A percentile compares a stretch with the other conserved stretches of the same genome.
Evolutionary conservation across 371 early-diverging fungal genomes (phyloP).

Genomic region (Syncephalastrum contaminatum): DNA sequence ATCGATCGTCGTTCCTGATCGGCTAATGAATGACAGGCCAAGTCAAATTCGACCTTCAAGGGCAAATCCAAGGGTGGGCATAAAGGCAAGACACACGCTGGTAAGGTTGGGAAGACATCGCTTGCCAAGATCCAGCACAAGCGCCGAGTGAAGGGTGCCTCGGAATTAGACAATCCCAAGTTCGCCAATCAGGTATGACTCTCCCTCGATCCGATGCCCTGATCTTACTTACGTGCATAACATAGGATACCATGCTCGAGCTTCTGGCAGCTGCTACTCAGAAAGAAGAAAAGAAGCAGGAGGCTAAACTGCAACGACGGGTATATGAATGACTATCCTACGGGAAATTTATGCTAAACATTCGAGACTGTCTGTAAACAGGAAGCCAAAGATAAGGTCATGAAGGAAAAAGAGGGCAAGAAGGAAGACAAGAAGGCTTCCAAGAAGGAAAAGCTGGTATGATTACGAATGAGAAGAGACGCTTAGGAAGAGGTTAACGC

Average conservation of each 20-base stretch:
- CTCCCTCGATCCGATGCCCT: neutral
- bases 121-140: conserved; percentile 1
- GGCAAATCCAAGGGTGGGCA: no score
- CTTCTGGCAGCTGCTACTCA: conserved; percentile 12
- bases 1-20: no score
- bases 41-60: no score
- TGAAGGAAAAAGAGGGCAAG: conserved; percentile 3
- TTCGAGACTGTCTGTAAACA: neutral
- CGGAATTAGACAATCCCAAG: conserved; percentile 19
- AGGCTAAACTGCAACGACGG: conserved; percentile 7
- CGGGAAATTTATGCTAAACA: neutral
- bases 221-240: neutral
- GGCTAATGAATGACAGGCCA: no score
- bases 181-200: conserved; percentile 17
- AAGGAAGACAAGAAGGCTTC: conserved; percentile 7
- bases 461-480: no score
- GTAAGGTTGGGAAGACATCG: no score
- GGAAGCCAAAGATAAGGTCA: conserved; percentile 13
- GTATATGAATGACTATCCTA: conserved; percentile 1
- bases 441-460: conserved; percentile 13
- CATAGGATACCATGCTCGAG: conserved; percentile 13
- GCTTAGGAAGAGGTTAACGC: neutral
- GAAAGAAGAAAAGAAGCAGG: conserved; percentile 8
- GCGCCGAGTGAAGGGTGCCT: conserved; percentile 5
- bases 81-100: no score